These are phyloP conservation scores for Pulveroboletus sp. DNA, from an alignment of 768 basidiomycete species.

Conservation along the genomic window DNA sequence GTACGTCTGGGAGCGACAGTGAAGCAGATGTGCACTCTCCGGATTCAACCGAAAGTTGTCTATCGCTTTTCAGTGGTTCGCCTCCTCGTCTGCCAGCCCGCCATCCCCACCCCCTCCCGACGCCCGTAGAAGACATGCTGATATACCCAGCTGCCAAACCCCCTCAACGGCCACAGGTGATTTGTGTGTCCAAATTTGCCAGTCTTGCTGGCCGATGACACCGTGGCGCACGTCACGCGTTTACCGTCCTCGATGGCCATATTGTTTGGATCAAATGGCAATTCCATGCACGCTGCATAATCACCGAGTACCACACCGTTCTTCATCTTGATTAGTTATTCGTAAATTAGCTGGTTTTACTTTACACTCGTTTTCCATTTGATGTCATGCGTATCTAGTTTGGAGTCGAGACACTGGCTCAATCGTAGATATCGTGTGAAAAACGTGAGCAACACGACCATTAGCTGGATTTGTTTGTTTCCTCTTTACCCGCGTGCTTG, in stretches of 20 bases:
- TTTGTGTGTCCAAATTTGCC: conserved; percentile 28
- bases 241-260: too few species aligned
- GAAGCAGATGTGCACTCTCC: conserved; percentile 18
- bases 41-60: conserved; percentile 19
- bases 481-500: conserved; percentile 15
- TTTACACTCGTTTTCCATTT: not conserved
- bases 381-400: too few species aligned
- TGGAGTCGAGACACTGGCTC: too few species aligned
- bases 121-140: conserved; percentile 54
- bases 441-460: not conserved
- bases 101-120: conserved; percentile 50
- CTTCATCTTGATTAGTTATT: conserved; percentile 25
- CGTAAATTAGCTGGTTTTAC: conserved; percentile 16
- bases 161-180: conserved; percentile 5
- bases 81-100: conserved; percentile 12
- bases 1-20: conserved; percentile 23
- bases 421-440: conserved; percentile 16
- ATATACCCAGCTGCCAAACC: conserved; percentile 16
- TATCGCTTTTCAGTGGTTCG: conserved; percentile 10
- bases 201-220: conserved; percentile 31
- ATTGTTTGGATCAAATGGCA: too few species aligned
- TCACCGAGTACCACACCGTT: not conserved
- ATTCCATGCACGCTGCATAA: not conserved
- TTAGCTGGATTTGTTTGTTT: not conserved
- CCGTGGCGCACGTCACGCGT: too few species aligned